A percentile compares a stretch with the other conserved stretches of the same genome.
Conservation (phyloP, 164 flowering plant genomes). For the Buxus sempervirens region DNA sequence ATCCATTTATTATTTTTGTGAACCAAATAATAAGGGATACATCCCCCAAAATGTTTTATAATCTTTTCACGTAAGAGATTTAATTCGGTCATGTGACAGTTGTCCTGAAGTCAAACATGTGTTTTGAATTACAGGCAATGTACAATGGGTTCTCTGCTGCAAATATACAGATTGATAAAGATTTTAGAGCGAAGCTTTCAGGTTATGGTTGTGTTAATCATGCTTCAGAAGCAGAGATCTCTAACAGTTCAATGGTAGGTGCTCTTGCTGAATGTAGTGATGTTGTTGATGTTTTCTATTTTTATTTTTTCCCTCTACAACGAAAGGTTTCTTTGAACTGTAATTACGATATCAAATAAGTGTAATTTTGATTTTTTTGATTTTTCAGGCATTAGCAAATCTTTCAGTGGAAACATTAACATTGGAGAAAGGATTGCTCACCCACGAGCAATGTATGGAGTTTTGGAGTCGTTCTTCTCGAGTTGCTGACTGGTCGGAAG, state of each 20-base stretch:
- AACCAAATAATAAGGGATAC: too few species aligned
- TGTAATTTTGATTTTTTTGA: background rate
- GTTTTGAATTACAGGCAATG: constrained; percentile 97
- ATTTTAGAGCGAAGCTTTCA: constrained; percentile 93
- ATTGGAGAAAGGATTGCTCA: constrained; percentile 72
- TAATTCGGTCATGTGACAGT: too few species aligned
- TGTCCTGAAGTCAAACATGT: too few species aligned
- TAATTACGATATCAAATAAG: too few species aligned
- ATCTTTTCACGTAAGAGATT: too few species aligned
- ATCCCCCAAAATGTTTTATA: too few species aligned
- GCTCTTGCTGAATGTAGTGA: constrained; percentile 1
- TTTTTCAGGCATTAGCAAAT: constrained; percentile 58
- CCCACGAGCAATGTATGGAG: constrained; percentile 97
- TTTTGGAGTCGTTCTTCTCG: too few species aligned
- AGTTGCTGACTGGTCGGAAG: too few species aligned
- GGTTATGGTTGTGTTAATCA: too few species aligned
- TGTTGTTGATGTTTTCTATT: background rate
- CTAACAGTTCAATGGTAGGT: constrained; percentile 63
- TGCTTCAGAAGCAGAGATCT: constrained; percentile 63
- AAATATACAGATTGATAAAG: constrained; percentile 92
- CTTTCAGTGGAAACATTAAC: constrained; percentile 91
- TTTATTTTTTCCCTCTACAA: too few species aligned
- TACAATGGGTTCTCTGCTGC: constrained; percentile 86
- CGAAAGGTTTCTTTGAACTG: too few species aligned
- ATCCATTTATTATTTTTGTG: too few species aligned